These are phyloP conservation scores for Colletotrichum lini DNA, from an alignment of 2,329 filamentous ascomycete species.

Conservation along the genomic window DNA sequence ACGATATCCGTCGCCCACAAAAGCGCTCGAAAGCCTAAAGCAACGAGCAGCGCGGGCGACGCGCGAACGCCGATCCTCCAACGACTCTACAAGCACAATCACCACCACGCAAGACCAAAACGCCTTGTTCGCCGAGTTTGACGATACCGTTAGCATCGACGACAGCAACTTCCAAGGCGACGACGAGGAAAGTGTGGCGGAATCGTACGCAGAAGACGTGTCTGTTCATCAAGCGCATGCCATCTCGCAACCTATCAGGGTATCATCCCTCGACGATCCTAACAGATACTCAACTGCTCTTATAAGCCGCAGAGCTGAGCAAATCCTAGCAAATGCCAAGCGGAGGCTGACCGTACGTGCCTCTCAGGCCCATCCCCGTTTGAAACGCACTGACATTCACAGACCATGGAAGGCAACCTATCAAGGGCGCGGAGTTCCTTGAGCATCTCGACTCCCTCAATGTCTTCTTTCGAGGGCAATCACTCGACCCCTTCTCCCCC, in stretches of 20 bases:
- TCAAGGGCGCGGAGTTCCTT: constrained; percentile 82
- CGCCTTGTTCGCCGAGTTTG: constrained; percentile 71
- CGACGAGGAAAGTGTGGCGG: constrained; percentile 76
- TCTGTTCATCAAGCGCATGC: constrained; percentile 50
- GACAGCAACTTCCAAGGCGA: constrained; percentile 78
- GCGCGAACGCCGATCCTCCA: constrained; percentile 68
- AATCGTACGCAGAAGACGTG: constrained; percentile 66
- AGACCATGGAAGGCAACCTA: constrained; percentile 96
- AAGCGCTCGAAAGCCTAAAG: constrained; percentile 60
- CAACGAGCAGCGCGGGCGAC: constrained; percentile 59
- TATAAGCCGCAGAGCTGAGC: constrained; percentile 85
- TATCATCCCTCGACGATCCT: constrained; percentile 47
- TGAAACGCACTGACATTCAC: constrained; percentile 46
- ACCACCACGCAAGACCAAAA: constrained; percentile 66
- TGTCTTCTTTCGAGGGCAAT: constrained; percentile 59
- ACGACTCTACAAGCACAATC: constrained; percentile 74
- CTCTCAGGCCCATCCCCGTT: not conserved
- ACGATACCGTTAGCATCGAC: constrained; percentile 73
- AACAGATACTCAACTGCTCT: constrained; percentile 80
- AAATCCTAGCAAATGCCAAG: constrained; percentile 95
- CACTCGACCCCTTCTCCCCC: constrained; percentile 68
- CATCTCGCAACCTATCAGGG: constrained; percentile 47
- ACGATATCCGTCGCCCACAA: constrained; percentile 58
- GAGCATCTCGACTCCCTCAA: constrained; percentile 57
- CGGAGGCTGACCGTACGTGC: constrained; percentile 82